Percentiles rank a stretch among this genome's conserved stretches.
Conservation (phyloP, 2,329 filamentous ascomycete genomes). For the Talaromyces islandicus region DNA sequence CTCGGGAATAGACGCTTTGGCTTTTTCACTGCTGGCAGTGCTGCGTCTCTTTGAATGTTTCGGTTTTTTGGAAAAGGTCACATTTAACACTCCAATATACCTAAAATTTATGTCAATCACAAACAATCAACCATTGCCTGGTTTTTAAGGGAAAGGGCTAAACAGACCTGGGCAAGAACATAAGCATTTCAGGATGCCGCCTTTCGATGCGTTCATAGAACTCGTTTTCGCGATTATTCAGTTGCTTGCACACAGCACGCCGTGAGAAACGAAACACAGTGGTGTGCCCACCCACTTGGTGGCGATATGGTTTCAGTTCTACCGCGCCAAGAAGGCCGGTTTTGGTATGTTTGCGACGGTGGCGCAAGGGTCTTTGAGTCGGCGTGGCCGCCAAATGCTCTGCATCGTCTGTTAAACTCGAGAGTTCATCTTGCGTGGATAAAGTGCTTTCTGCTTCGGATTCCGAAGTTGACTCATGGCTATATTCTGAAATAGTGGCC, state of each 20-base stretch:
- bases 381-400: conserved; percentile 44
- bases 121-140: background rate
- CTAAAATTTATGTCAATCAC: conserved; percentile 38
- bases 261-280: conserved; percentile 94
- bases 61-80: conserved; percentile 81
- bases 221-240: conserved; percentile 97
- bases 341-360: conserved; percentile 22
- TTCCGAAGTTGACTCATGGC: conserved; percentile 37
- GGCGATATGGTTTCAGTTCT: conserved; percentile 91
- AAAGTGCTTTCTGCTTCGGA: conserved; percentile 38
- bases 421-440: conserved; percentile 46
- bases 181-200: conserved; percentile 80
- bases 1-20: conserved; percentile 11
- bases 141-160: conserved; percentile 14
- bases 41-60: conserved; percentile 51
- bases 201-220: conserved; percentile 96
- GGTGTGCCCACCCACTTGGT: conserved; percentile 95
- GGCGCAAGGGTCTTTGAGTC: conserved; percentile 20
- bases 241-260: conserved; percentile 91
- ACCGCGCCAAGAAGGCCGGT: conserved; percentile 72
- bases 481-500: conserved; percentile 30
- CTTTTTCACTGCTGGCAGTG: conserved; percentile 14
- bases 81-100: conserved; percentile 95
- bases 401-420: conserved; percentile 50
- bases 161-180: conserved; percentile 78